These are phyloP conservation scores for Kalanchoe fedtschenkoi DNA, from an alignment of 164 flowering plant genomes.

Conservation along the genomic window DNA sequence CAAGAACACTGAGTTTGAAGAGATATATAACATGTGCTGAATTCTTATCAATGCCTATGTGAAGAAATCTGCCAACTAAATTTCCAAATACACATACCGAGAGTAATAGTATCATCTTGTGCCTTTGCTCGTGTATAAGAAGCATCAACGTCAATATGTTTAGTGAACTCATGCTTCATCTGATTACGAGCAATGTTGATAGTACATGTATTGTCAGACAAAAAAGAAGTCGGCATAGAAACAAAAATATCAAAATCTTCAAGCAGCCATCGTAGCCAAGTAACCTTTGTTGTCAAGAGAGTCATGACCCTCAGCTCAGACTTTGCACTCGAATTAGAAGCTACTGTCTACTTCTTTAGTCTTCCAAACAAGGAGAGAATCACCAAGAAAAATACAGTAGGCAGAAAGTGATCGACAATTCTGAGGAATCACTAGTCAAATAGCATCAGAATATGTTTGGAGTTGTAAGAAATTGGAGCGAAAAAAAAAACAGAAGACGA, in stretches of 20 bases:
- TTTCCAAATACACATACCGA: neutral
- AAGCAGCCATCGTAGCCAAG: neutral
- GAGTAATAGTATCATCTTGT: neutral
- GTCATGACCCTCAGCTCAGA: neutral
- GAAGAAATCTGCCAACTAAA: neutral
- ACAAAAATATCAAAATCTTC: neutral
- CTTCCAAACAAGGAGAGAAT: neutral
- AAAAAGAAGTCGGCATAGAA: neutral
- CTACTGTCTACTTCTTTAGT: neutral
- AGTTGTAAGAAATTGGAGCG: neutral
- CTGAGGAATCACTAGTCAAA: neutral
- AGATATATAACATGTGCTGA: too few relatives aligned
- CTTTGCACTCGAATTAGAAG: neutral
- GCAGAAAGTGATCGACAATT: neutral
- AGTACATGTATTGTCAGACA: neutral
- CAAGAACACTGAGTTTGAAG: too few relatives aligned
- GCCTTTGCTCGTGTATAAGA: neutral
- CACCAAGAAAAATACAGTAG: neutral
- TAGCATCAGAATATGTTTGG: neutral
- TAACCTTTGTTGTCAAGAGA: neutral
- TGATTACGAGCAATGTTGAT: neutral
- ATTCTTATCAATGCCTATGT: too few relatives aligned
- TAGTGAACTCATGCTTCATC: neutral
- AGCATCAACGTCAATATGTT: neutral
- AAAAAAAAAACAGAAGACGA: neutral